These are phyloP conservation scores for Pseudomassariella vexata DNA, from an alignment of 2,329 filamentous ascomycete genomes.

Conservation along the genomic window DNA sequence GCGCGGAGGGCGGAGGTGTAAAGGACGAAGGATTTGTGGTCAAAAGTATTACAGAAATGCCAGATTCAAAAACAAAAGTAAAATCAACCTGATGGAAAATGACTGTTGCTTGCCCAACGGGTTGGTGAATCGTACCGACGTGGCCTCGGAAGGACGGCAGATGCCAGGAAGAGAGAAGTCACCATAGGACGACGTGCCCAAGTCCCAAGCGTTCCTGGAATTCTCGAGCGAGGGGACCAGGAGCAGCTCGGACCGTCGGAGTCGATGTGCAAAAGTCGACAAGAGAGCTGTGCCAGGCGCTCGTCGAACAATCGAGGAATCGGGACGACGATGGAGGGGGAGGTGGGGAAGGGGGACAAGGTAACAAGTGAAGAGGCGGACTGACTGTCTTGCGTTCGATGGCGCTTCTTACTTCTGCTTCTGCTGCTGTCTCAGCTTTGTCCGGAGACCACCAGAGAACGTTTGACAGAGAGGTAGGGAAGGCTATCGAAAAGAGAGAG, in stretches of 20 bases:
- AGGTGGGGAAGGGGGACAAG: slow-evolving; percentile 1
- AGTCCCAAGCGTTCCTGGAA: slow-evolving; percentile 4
- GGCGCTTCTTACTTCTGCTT: no score
- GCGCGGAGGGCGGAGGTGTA: no score
- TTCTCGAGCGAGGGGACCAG: neutral
- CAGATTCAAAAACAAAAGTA: no score
- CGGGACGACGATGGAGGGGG: no score
- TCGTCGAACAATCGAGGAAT: no score
- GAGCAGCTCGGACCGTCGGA: slow-evolving; percentile 7
- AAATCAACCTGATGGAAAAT: slow-evolving; percentile 2
- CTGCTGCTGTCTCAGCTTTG: slow-evolving; percentile 6
- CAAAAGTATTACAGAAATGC: no score
- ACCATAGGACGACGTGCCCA: slow-evolving; percentile 1
- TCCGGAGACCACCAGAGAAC: no score
- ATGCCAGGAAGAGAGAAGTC: neutral
- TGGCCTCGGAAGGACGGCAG: slow-evolving; percentile 5
- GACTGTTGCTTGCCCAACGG: neutral
- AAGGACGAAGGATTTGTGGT: no score
- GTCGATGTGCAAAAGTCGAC: no score
- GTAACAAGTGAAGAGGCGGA: slow-evolving; percentile 1
- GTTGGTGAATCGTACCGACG: slow-evolving; percentile 6
- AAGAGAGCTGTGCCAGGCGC: no score
- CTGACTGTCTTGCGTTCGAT: neutral
- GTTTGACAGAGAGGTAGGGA: slow-evolving; percentile 4
- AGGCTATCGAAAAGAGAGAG: slow-evolving; percentile 6